These are phyloP conservation scores for Chlorella sp. DNA, from an alignment of 139 green algal species.

Conservation along the genomic window DNA sequence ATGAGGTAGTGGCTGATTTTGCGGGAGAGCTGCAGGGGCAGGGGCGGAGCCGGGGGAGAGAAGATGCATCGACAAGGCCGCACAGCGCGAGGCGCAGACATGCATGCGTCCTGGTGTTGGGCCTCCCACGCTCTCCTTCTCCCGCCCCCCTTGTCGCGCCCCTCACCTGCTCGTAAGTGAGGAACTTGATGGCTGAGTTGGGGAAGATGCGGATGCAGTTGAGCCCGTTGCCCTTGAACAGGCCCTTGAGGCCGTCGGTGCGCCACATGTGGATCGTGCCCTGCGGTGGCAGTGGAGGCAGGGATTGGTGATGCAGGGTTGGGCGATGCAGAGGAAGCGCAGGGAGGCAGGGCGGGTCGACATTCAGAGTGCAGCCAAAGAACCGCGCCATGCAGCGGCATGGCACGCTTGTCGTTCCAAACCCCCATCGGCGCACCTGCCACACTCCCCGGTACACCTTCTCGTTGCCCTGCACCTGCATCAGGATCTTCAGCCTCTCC, in stretches of 20 bases:
- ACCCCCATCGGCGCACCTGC: conserved; percentile 73
- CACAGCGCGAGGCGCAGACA: too few species aligned
- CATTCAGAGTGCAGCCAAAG: conserved; percentile 4
- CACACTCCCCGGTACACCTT: conserved; percentile 88
- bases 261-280: conserved; percentile 83
- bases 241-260: conserved; percentile 84
- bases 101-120: too few species aligned
- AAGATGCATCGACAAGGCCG: too few species aligned
- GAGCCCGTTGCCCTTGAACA: conserved; percentile 98
- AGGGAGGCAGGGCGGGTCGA: background rate
- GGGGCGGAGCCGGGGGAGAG: too few species aligned
- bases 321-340: background rate
- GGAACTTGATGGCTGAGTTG: conserved; percentile 98
- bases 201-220: conserved; percentile 99
- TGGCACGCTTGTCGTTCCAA: background rate
- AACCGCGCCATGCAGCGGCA: background rate
- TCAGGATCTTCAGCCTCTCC: conserved; percentile 98
- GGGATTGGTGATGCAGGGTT: background rate
- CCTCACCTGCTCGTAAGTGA: conserved; percentile 94
- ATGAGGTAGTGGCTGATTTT: conserved; percentile 70
- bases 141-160: too few species aligned
- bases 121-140: too few species aligned
- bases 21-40: conserved; percentile 29
- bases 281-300: conserved; percentile 34
- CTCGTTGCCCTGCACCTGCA: conserved; percentile 95